Conservation (phyloP, 2,329 filamentous ascomycete genomes). For the Chaetomium olivaceum region DNA sequence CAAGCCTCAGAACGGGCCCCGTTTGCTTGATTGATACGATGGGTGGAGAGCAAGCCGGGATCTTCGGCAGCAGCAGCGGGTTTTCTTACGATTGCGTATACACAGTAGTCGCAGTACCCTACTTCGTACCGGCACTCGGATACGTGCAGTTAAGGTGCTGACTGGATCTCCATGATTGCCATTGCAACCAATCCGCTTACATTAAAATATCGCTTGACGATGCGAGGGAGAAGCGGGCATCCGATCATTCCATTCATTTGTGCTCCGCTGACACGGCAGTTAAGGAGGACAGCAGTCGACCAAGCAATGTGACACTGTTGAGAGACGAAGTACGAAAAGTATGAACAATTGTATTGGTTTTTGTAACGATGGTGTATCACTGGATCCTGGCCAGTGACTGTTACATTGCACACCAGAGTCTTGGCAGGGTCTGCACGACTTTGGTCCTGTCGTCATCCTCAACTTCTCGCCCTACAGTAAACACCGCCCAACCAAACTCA, state of each 20-base stretch:
- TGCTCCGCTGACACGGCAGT: neutral
- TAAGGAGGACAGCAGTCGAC: neutral
- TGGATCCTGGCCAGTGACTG: neutral
- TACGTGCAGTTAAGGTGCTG: neutral
- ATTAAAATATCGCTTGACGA: too few relatives aligned
- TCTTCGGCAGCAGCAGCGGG: neutral
- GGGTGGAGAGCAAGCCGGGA: neutral
- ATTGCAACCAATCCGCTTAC: neutral
- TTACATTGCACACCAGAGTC: neutral
- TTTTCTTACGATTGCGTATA: too few relatives aligned
- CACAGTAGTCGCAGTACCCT: too few relatives aligned
- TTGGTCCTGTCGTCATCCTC: too few relatives aligned
- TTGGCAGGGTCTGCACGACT: neutral
- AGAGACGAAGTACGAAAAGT: neutral
- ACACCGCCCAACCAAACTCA: neutral
- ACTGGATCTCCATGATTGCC: neutral
- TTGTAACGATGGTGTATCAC: neutral
- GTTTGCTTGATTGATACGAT: neutral
- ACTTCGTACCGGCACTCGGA: too few relatives aligned
- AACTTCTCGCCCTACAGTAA: neutral
- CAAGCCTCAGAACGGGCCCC: neutral
- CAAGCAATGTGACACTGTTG: neutral
- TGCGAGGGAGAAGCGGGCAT: neutral
- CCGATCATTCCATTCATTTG: neutral
- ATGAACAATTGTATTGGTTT: neutral